These are phyloP conservation scores for Lactarius sp. DNA, from an alignment of 768 basidiomycete genomes.

Conservation along the genomic window DNA sequence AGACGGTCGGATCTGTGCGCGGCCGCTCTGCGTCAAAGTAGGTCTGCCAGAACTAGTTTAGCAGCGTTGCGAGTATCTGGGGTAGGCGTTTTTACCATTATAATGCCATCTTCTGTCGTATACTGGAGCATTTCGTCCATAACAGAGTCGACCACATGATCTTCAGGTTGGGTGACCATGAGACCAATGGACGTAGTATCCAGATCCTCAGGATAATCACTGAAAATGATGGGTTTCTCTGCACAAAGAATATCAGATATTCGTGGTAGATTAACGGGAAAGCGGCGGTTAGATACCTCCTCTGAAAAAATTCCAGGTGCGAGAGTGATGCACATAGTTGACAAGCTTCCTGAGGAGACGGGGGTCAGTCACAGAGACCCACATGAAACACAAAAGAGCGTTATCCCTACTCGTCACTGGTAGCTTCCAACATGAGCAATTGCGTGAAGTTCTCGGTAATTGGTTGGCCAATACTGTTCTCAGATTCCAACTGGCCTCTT, in stretches of 20 bases:
- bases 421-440: constrained; percentile 52
- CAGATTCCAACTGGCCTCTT: constrained; percentile 40
- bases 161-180: constrained; percentile 36
- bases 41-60: too few species aligned
- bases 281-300: constrained; percentile 37
- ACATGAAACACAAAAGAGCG: neutral
- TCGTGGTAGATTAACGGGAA: constrained; percentile 27
- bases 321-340: constrained; percentile 35
- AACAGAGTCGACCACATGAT: constrained; percentile 36
- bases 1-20: too few species aligned
- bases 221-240: constrained; percentile 33
- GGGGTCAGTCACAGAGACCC: neutral
- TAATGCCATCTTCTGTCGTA: constrained; percentile 45
- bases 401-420: constrained; percentile 38
- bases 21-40: too few species aligned
- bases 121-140: constrained; percentile 57
- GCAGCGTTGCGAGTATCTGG: too few species aligned
- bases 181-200: constrained; percentile 55
- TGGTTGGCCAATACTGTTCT: constrained; percentile 40
- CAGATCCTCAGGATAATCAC: constrained; percentile 48
- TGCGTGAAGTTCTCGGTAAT: constrained; percentile 55
- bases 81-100: constrained; percentile 35
- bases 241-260: neutral
- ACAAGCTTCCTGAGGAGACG: constrained; percentile 38
- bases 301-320: constrained; percentile 52